phyloP scores from a whole-genome alignment of 2,329 filamentous ascomycete genomes.

The Cordyceps cicadae region DNA sequence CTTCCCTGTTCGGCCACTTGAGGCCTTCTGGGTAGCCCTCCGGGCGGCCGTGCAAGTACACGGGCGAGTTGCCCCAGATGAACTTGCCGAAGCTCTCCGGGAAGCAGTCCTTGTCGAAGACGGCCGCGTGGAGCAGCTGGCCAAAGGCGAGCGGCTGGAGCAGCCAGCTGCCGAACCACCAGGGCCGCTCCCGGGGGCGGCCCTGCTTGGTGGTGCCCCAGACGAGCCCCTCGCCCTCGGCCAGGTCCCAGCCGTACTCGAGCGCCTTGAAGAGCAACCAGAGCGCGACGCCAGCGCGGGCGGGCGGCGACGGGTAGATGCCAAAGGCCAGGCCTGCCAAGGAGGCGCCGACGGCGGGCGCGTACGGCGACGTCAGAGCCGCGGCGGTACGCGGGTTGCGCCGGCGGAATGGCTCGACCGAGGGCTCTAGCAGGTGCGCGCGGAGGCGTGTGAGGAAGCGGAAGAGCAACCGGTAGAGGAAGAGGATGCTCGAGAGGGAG shows the following conservation, averaged over 20 bases:
- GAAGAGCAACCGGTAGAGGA: conserved; percentile 82
- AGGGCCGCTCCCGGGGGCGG: conserved; percentile 54
- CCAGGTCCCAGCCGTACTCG: conserved; percentile 78
- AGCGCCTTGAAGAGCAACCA: conserved; percentile 73
- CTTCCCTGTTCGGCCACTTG: conserved; percentile 65
- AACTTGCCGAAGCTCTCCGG: conserved; percentile 38
- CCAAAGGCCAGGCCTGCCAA: conserved; percentile 77
- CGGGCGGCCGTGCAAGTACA: conserved; percentile 71
- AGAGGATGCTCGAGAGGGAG: conserved; percentile 74
- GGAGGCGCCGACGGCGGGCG: conserved; percentile 84
- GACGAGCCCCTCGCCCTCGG: conserved; percentile 64
- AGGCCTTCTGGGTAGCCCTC: conserved; percentile 56
- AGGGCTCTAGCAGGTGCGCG: conserved; percentile 67
- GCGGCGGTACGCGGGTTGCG: conserved; percentile 71
- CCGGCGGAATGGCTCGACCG: conserved; percentile 69
- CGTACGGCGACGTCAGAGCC: conserved; percentile 71
- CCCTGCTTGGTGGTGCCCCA: conserved; percentile 49
- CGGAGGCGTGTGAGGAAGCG: conserved; percentile 81
- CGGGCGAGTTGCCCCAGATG: conserved; percentile 63
- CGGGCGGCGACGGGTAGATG: conserved; percentile 55
- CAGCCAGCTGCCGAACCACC: conserved; percentile 82
- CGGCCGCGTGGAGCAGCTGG: conserved; percentile 66
- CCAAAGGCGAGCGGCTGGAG: conserved; percentile 68
- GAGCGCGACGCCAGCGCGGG: conserved; percentile 74
- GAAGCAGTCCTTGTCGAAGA: conserved; percentile 70